Base-by-base conservation (phyloP, 805 yeast species). In the Allodekkera sacchari region DNA sequence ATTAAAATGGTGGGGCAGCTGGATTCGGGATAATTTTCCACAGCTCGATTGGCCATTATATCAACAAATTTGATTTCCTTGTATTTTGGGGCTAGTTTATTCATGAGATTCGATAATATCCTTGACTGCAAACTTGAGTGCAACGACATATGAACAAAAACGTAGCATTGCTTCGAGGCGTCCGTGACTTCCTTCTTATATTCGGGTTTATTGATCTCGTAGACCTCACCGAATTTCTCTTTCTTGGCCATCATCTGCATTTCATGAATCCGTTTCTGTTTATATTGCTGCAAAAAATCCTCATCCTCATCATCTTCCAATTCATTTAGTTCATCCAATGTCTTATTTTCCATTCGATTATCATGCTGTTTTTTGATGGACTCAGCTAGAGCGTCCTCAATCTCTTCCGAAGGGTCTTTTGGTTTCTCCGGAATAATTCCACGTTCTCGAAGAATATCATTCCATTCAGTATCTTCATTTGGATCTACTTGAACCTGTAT, bases 381-480 rank as follows among this genome's bases (percentile, higher is more conserved):
- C 33, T 83, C 94, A 19, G 81, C 87, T 27, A 88, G 56, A 3
- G 94, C 94, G 44, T 80, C 88, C 52, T 92, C 97, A 28, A 92
- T 53, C 55, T 84, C 81, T 26, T 71, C 83, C 0, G 94, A 76
- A 7, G 95, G 95, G 14, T 94, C 83, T 16, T 88, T 87, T 18
- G 94, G 85, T 46, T 81, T 77, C 50, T 83, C 87, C 1, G 98
- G 98, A 30, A 92, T 84, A 34, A 92, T 76, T 16, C 97, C 97
- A 40, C 88, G 83, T 3, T 74, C 71, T 42, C 99, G 66, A 27
- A 92, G 66, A 43, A 92, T 87, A 56, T 92, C 99, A 53, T 92
- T 92, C 98, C 99, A 92, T 56, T 92, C 98, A 0, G 98, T 92
- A 54, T 92, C 99, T 57, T 92, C 99, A 39, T 72, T 74, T 22